Evolutionary conservation across 1,139 yeast genomes (phyloP).

Genomic region (Hyphopichia fennica): DNA sequence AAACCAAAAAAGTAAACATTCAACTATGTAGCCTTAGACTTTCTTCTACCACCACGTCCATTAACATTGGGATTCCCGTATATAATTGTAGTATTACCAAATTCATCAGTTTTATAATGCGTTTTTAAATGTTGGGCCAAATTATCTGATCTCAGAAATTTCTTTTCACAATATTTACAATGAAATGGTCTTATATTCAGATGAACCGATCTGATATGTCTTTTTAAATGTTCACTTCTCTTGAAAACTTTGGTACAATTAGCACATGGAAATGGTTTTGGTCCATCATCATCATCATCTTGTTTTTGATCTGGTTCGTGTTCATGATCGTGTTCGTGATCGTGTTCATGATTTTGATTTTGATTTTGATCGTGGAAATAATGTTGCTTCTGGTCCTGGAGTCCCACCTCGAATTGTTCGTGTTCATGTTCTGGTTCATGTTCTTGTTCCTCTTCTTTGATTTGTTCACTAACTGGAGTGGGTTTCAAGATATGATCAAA

Average conservation of each 20-base stretch:
- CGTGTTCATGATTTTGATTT: neutral
- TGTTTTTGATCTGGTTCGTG: neutral
- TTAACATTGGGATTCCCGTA: conserved; percentile 39
- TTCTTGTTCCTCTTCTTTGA: conserved; percentile 18
- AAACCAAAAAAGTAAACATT: neutral
- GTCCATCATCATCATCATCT: conserved; percentile 19
- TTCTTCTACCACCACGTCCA: conserved; percentile 24
- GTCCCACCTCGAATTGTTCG: neutral
- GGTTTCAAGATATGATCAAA: neutral
- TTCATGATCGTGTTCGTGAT: neutral
- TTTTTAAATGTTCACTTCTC: conserved; percentile 49
- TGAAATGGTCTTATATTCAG: conserved; percentile 50
- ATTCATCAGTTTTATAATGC: conserved; percentile 38
- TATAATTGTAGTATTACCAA: conserved; percentile 38
- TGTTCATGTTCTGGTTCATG: neutral
- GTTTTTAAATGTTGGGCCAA: conserved; percentile 53
- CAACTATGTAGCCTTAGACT: neutral
- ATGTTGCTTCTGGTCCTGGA: neutral
- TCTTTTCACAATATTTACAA: conserved; percentile 50
- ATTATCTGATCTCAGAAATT: conserved; percentile 48
- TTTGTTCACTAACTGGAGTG: conserved; percentile 7
- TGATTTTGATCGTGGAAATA: neutral
- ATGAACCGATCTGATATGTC: conserved; percentile 51
- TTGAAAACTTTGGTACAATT: conserved; percentile 49
- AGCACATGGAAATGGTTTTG: conserved; percentile 45